phyloP scores from a whole-genome alignment of 23 red algal genomes.

The Gracilaria domingensis region DNA sequence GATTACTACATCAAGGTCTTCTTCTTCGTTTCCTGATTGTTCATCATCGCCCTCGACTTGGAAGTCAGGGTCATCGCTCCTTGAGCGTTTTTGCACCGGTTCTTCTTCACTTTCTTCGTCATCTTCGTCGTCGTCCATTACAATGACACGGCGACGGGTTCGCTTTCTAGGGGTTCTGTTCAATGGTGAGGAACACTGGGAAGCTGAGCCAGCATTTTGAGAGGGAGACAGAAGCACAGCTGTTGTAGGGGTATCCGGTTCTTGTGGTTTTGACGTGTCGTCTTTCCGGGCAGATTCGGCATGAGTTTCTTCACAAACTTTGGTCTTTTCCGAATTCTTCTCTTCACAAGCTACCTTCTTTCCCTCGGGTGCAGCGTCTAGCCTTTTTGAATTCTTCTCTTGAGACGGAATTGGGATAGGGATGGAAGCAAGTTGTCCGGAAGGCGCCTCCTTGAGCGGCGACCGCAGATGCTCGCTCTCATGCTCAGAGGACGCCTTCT shows the following conservation, averaged over 20 bases:
- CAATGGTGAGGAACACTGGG: background rate
- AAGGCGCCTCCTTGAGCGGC: background rate
- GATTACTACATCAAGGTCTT: background rate
- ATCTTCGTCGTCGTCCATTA: constrained; percentile 23
- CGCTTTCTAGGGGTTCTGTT: constrained; percentile 15
- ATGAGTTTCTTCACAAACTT: background rate
- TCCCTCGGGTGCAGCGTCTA: background rate
- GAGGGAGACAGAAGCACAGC: constrained; percentile 5
- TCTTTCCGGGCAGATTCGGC: too few relatives aligned
- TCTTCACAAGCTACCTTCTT: background rate
- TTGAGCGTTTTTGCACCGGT: background rate
- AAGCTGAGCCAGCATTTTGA: constrained; percentile 9
- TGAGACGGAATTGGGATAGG: background rate
- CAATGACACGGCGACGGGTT: background rate
- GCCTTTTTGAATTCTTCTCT: background rate
- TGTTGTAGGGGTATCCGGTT: constrained; percentile 14
- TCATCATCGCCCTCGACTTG: constrained; percentile 7
- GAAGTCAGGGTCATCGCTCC: constrained; percentile 45
- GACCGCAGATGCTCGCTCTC: background rate
- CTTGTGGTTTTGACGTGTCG: background rate
- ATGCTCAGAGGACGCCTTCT: background rate
- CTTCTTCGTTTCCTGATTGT: constrained; percentile 38
- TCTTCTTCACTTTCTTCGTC: constrained; percentile 28
- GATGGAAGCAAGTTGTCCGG: background rate
- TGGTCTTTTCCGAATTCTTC: background rate